Conservation (phyloP, 306 rosid species). For the Sechiopsis laciniata region DNA sequence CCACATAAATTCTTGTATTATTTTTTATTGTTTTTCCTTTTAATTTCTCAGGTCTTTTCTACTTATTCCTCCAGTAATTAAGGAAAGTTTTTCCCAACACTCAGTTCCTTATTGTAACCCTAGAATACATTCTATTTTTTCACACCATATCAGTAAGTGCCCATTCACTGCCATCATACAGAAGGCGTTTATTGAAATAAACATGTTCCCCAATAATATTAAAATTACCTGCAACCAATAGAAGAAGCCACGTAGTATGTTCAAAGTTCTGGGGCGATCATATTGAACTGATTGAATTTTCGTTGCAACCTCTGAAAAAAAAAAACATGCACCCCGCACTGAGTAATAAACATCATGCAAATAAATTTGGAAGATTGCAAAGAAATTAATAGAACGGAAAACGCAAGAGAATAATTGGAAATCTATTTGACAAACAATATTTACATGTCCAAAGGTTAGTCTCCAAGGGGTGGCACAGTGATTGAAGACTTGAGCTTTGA, state of each 20-base stretch:
- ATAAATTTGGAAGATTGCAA: background rate
- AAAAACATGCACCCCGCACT: background rate
- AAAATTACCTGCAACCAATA: slow-evolving; percentile 66
- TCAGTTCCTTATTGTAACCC: background rate
- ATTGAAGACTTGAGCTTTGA: too few relatives aligned
- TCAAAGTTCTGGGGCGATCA: slow-evolving; percentile 36
- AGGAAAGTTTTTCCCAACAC: too few relatives aligned
- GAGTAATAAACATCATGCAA: background rate
- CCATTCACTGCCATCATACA: background rate
- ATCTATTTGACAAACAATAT: background rate
- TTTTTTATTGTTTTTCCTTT: too few relatives aligned
- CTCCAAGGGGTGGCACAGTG: too few relatives aligned
- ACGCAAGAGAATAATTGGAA: background rate
- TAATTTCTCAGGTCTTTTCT: too few relatives aligned
- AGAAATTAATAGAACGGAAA: background rate
- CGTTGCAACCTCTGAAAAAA: slow-evolving; percentile 40
- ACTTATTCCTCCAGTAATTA: too few relatives aligned
- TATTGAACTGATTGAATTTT: slow-evolving; percentile 27
- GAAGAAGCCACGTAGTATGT: slow-evolving; percentile 66
- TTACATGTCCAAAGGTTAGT: background rate
- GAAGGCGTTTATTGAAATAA: background rate
- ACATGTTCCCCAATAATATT: background rate
- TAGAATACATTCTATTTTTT: background rate
- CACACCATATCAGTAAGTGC: too few relatives aligned
- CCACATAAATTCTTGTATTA: too few relatives aligned